Base-by-base conservation (phyloP, 2,329 filamentous ascomycete genomes). In the Lachnellula subtilissima region DNA sequence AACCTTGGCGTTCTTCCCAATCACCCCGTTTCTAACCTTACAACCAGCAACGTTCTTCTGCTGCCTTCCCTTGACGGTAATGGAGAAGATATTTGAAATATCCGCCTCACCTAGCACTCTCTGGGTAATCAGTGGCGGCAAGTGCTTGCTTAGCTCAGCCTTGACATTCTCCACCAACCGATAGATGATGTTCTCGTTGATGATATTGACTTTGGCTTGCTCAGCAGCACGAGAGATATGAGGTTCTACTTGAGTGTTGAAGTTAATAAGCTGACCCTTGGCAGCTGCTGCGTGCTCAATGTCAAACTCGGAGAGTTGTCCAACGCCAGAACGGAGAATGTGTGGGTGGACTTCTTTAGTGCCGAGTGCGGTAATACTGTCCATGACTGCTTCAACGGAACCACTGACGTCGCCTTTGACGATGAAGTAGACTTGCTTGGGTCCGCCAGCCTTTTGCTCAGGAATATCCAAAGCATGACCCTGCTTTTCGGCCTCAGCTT, bases 351-450 rank as follows among this genome's bases (percentile, higher is more conserved):
- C 86, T 70, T 97, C 91, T 64, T 91, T 85, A 74, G 88, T 96
- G 61, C 92, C 91, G 60, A 97, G 78, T 57, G 87, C 84, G 58
- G 85, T 76, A 56, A 99, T 80, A 8, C 87, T 86, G 49, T 89
- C 87, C 58, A 86, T 79, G 2, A 97, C 88, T 2, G 94, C 94
- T 75, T 99, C 94, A 0, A 92, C 91, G 0, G 93, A 97, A 39
- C 94, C 94, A 59, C 88, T 89, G 17, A 97, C 94, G 66, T 99
- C 94, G 53, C 87, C 92, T 73, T 95, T 96, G 74, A 99, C 79
- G 56, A 94, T 84, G 72, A 97, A 94, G 65, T 88, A 88, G 48
- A 96, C 80, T 15, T 80, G 74, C 50, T 77, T 76, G 7, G 79
- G 72, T 8, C 77, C 76, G 36, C 73, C 75, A 5, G 70, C 70